Conservation (phyloP, 106 monocot genomes). For the Acorus gramineus region DNA sequence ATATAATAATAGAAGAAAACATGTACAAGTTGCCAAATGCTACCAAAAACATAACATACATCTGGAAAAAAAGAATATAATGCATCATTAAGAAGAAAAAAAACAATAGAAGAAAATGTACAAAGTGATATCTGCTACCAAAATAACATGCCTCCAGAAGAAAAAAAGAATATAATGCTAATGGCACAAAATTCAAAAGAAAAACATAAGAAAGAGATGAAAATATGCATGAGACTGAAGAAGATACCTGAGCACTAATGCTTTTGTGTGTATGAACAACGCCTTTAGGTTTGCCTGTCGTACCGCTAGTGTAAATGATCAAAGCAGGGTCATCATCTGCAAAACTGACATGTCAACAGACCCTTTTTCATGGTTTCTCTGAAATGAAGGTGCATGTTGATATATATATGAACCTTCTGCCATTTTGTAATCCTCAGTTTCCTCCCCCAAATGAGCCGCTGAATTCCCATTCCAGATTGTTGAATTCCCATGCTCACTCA, state of each 20-base stretch:
- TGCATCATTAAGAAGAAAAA: too few relatives aligned
- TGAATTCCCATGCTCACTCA: constrained; percentile 15
- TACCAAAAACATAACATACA: too few relatives aligned
- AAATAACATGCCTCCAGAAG: too few relatives aligned
- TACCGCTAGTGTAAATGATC: constrained; percentile 95
- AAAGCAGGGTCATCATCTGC: constrained; percentile 71
- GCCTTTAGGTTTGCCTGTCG: constrained; percentile 99
- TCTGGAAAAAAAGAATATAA: too few relatives aligned
- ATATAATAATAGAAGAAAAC: too few relatives aligned
- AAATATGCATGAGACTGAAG: neutral
- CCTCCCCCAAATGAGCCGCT: constrained; percentile 22
- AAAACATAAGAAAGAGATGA: neutral
- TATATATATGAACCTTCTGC: constrained; percentile 23
- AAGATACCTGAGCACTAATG: constrained; percentile 69
- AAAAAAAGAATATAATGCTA: neutral
- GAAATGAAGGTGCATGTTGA: too few relatives aligned
- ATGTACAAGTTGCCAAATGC: too few relatives aligned
- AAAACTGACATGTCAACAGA: neutral
- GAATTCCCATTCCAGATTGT: constrained; percentile 8
- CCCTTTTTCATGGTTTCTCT: neutral
- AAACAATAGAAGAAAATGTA: too few relatives aligned
- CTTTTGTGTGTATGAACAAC: constrained; percentile 90
- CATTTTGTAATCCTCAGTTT: constrained; percentile 28
- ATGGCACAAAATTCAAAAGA: neutral
- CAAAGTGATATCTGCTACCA: too few relatives aligned